phyloP scores from a whole-genome alignment of 2,329 filamentous ascomycete species.

The Aspergillus sojae region DNA sequence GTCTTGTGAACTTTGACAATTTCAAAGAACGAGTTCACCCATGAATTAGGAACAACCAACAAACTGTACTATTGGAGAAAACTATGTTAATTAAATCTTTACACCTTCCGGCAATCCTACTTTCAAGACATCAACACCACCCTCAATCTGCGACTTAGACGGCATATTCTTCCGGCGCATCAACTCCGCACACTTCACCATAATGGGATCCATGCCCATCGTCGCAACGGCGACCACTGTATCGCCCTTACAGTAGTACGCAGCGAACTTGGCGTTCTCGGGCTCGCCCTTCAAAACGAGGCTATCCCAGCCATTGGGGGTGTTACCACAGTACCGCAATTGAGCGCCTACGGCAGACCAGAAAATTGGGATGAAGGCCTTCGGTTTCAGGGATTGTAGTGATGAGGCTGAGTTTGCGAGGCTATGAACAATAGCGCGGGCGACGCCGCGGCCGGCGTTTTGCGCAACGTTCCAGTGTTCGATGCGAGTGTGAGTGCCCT shows the following conservation, averaged over 20 bases:
- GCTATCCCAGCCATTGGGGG: constrained; percentile 80
- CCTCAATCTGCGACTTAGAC: constrained; percentile 72
- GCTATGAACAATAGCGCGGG: constrained; percentile 69
- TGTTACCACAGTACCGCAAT: constrained; percentile 91
- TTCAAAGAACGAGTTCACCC: not conserved
- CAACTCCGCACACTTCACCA: constrained; percentile 79
- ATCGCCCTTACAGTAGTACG: constrained; percentile 86
- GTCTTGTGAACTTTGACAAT: not conserved
- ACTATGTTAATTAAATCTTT: constrained; percentile 18
- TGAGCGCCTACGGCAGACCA: constrained; percentile 93
- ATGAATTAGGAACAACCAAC: not conserved
- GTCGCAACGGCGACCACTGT: constrained; percentile 86
- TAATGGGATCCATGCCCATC: constrained; percentile 87
- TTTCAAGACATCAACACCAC: constrained; percentile 46
- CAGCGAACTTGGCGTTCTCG: constrained; percentile 78
- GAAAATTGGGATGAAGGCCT: constrained; percentile 88
- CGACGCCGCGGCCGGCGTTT: constrained; percentile 81
- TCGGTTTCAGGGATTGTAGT: constrained; percentile 53
- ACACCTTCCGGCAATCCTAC: constrained; percentile 30
- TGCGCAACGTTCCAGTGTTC: constrained; percentile 99
- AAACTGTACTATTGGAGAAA: not conserved
- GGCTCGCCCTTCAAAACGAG: constrained; percentile 77
- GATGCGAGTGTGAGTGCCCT: constrained; percentile 72
- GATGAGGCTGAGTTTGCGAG: constrained; percentile 20
- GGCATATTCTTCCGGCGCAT: constrained; percentile 85